Base-by-base conservation (phyloP, 768 basidiomycete species). In the Serendipita vermifera region DNA sequence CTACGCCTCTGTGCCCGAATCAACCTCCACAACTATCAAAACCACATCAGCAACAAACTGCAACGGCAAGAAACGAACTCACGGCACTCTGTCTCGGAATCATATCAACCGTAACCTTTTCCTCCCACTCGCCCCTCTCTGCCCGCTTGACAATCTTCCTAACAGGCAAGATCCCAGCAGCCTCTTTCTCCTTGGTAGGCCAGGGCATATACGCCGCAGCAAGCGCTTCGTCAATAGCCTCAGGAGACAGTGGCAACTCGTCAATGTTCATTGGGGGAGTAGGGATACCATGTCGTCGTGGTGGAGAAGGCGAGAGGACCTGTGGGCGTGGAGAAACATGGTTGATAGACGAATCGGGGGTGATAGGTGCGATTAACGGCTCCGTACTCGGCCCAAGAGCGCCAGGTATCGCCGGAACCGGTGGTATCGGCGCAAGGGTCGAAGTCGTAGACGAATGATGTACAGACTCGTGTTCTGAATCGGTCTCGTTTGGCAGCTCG, bases 121-220 rank as follows among this genome's bases (percentile, higher is more conserved):
- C 27, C 22, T 51, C 46, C 46, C 46, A 51, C n/a, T 51, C 20
- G 5, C 46, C 46, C 22, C 27, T 51, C 22, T 51, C 46, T 5
- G 31, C 46, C 6, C 46, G 17, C 46, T 51, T 51, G 15, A 51
- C 46, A 51, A 51, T 51, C 46, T 51, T 51, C 32, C 46, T 5
- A 20, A 51, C 32, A 20, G 46, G 46, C 20, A 51, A 15, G 15
- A 51, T 29, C 9, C 46, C 46, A 5, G 15, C 15, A 5, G 20
- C 46, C n/a, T 51, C 46, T 9, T 29, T 20, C 46, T 51, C 46
- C 27, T 51, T 51, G 11, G 15, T 20, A n/a, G 46, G 29, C 46
- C 46, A 51, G 17, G 46, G 46, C 46, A 51, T 51, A 29, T 26
- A 26, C 22, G 46, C 46, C 46, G 24, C 32, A 15, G 24, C 46